Evolutionary conservation across 1,284 basidiomycete species (phyloP).

Genomic region (Xerocomus alliaceus): DNA sequence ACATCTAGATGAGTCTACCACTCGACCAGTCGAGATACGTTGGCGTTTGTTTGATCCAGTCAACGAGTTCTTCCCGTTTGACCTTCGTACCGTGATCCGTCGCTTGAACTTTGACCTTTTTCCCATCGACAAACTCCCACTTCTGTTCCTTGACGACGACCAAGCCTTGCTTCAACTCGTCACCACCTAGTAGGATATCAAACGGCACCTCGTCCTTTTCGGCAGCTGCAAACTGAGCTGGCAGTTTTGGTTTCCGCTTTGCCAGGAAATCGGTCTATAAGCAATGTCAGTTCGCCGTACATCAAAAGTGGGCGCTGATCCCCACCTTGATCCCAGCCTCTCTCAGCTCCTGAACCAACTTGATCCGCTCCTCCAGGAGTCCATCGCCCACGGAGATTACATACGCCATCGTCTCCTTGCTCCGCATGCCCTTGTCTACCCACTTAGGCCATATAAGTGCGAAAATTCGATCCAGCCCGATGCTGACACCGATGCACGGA

Average conservation of each 20-base stretch:
- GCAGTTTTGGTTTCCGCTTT: constrained; percentile 90
- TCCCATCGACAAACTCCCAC: constrained; percentile 78
- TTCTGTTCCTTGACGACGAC: constrained; percentile 94
- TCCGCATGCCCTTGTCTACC: constrained; percentile 77
- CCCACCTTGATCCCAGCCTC: constrained; percentile 87
- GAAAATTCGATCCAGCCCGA: constrained; percentile 97
- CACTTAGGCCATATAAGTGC: constrained; percentile 89
- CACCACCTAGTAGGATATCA: constrained; percentile 88
- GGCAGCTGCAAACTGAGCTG: constrained; percentile 87
- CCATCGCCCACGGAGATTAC: constrained; percentile 95
- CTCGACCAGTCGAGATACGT: constrained; percentile 56
- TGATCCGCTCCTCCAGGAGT: constrained; percentile 85
- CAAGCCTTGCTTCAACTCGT: constrained; percentile 83
- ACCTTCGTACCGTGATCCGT: constrained; percentile 73
- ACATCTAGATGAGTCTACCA: constrained; percentile 44
- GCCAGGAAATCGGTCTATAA: constrained; percentile 94
- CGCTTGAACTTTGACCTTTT: constrained; percentile 73
- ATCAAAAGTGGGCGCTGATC: no score
- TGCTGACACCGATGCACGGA: constrained; percentile 93
- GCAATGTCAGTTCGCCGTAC: no score
- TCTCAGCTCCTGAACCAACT: constrained; percentile 83
- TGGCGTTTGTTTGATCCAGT: constrained; percentile 67
- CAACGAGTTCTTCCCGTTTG: constrained; percentile 69
- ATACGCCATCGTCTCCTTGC: constrained; percentile 94
- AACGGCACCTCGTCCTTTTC: constrained; percentile 92